Evolutionary conservation across 306 rosid species (phyloP), one percentile per base, ranked within the genome.

Genomic region (Castanea crenata): DNA sequence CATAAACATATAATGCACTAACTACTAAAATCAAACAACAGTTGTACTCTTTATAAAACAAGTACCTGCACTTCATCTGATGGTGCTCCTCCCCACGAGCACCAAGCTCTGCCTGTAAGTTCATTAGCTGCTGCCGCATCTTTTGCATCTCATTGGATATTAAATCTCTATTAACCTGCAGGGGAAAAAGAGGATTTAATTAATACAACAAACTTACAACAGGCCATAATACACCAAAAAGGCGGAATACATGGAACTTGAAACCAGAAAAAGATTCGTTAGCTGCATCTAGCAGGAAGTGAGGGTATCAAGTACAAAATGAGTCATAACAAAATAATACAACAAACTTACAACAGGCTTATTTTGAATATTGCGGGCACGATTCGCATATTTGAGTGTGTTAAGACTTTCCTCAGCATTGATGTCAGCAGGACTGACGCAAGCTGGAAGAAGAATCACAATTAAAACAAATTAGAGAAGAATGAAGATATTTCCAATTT

Each of bases 311-410:
- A 34, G 59, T 51, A 74, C 38, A 76, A 83, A 69, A 58, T 55
- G 52, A 21, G 12, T 57, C 57, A 57, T 69, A 72, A 78, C 69
- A 77, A 63, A 71, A 52, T 56, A 51, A 49, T 67, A 55, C 20
- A 69, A 80, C 13, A 82, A 88, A 85, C 94, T 87, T 87, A 92
- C 97, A 69, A 92, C 90, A 63, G 94, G 94, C 81, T 89, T 92
- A 81, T 92, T 92, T 85, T 92, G 97, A 80, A 92, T 92, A 84
- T 92, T 92, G 76, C 97, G 97, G 25, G 97, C 97, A 69, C 97
- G 97, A 83, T 92, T 92, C 63, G 97, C 97, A 78, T 92, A 92
- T 77, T 92, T 92, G 64, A 92, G 97, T 70, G 97, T 92, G 78
- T 89, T 92, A 55, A 90, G 93, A 69, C 91, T 87, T 87, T 92